phyloP scores from a whole-genome alignment of 208 protist species.

The Crithidia thermophila region DNA sequence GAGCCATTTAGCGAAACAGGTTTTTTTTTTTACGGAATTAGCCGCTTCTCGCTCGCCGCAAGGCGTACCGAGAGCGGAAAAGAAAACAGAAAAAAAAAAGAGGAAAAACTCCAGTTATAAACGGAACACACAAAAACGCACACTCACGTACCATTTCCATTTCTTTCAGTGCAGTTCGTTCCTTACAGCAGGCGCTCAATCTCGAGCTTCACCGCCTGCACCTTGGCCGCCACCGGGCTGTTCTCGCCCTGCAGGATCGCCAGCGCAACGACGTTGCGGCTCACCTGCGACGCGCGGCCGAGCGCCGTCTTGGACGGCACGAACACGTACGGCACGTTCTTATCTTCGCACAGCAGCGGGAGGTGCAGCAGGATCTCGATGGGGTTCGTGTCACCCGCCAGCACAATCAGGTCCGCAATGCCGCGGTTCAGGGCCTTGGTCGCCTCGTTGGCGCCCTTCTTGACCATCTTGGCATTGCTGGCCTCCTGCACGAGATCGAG shows the following conservation, averaged over 20 bases:
- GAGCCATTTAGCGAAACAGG: background rate
- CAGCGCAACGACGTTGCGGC: constrained; percentile 97
- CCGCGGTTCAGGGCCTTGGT: constrained; percentile 99
- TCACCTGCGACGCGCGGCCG: constrained; percentile 98
- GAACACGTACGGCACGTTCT: constrained; percentile 99
- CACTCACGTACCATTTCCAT: too few species aligned
- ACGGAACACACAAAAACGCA: too few species aligned
- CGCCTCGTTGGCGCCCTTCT: constrained; percentile 99
- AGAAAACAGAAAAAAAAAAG: constrained; percentile 29
- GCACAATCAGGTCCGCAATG: constrained; percentile 99
- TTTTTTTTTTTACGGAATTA: constrained; percentile 26
- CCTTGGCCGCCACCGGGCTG: constrained; percentile 96
- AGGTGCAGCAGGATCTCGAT: constrained; percentile 99
- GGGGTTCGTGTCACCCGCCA: constrained; percentile 99
- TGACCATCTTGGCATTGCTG: constrained; percentile 98
- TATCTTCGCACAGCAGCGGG: constrained; percentile 99
- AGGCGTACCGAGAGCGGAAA: background rate
- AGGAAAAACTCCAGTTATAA: constrained; percentile 13
- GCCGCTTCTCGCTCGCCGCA: background rate
- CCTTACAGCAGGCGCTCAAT: constrained; percentile 98
- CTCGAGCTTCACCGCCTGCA: constrained; percentile 97
- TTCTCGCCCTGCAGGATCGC: constrained; percentile 97
- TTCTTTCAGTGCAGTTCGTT: too few species aligned
- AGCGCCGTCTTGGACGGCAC: constrained; percentile 98
- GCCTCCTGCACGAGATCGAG: constrained; percentile 99